A percentile compares a stretch with the other conserved stretches of the same genome.
phyloP scores from a whole-genome alignment of 495 filamentous ascomycete genomes.

The Xylaria grammica region DNA sequence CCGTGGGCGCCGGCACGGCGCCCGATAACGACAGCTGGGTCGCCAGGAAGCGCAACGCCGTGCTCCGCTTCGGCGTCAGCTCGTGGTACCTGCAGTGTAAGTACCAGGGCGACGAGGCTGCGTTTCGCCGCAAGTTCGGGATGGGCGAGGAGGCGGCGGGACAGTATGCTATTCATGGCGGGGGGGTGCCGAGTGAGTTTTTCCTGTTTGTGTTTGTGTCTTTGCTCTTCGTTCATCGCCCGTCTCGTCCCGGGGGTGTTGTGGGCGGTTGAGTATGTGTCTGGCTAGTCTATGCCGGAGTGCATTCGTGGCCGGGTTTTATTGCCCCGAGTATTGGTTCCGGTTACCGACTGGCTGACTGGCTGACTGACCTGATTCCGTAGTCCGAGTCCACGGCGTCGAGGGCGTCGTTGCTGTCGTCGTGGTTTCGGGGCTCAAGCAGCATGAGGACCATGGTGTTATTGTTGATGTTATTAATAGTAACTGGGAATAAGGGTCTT shows the following conservation, averaged over 20 bases:
- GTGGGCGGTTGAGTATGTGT: too few species aligned
- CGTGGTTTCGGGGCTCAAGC: conserved; percentile 76
- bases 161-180: conserved; percentile 77
- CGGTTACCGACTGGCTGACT: background rate
- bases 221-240: too few species aligned
- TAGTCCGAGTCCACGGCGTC: conserved; percentile 66
- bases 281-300: too few species aligned
- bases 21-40: conserved; percentile 69
- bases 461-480: conserved; percentile 68
- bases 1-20: conserved; percentile 56
- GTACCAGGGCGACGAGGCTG: conserved; percentile 60
- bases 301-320: too few species aligned
- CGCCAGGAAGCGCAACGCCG: conserved; percentile 62
- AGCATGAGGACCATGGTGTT: conserved; percentile 78
- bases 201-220: background rate
- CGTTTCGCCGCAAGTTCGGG: conserved; percentile 63
- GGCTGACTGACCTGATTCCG: background rate
- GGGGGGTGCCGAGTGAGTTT: conserved; percentile 62
- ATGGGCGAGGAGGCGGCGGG: conserved; percentile 57
- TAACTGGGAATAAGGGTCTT: conserved; percentile 37
- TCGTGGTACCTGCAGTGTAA: conserved; percentile 71
- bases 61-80: conserved; percentile 69
- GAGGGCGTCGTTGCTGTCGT: conserved; percentile 75
- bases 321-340: background rate
- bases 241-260: too few species aligned